Evolutionary conservation across 2,329 filamentous ascomycete species (phyloP).

Genomic region (Curvularia hawaiiensis): DNA sequence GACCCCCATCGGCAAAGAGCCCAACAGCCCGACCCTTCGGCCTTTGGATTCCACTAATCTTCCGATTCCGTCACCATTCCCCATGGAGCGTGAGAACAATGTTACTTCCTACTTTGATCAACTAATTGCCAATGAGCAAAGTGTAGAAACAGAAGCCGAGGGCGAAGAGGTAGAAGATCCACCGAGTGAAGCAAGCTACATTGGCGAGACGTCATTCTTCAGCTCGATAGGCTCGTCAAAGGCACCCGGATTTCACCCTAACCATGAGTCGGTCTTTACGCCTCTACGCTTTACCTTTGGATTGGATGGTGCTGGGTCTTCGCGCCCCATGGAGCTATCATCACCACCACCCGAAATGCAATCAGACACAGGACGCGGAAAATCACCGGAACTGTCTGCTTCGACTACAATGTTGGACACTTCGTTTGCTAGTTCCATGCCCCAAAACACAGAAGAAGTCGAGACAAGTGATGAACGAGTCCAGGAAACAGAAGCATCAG

Average conservation of each 20-base stretch:
- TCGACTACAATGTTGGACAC: not conserved
- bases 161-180: conserved; percentile 14
- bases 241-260: conserved; percentile 28
- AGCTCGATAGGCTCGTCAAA: conserved; percentile 39
- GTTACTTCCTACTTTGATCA: conserved; percentile 39
- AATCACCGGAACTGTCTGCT: not conserved
- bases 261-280: conserved; percentile 44
- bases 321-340: conserved; percentile 26
- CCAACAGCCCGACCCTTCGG: conserved; percentile 41
- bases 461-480: not conserved
- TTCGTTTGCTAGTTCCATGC: not conserved
- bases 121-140: conserved; percentile 9
- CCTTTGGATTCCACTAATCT: conserved; percentile 44
- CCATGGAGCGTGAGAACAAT: conserved; percentile 32
- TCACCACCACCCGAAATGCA: conserved; percentile 22
- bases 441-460: not conserved
- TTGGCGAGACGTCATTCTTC: conserved; percentile 41
- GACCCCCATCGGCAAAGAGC: conserved; percentile 42
- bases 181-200: conserved; percentile 31
- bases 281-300: conserved; percentile 46
- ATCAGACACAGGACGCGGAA: not conserved
- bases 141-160: conserved; percentile 1
- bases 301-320: conserved; percentile 38
- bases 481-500: not conserved
- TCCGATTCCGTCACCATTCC: conserved; percentile 48